Conservation (phyloP, 257 asterid genomes). For the Coffea eugenioides region DNA sequence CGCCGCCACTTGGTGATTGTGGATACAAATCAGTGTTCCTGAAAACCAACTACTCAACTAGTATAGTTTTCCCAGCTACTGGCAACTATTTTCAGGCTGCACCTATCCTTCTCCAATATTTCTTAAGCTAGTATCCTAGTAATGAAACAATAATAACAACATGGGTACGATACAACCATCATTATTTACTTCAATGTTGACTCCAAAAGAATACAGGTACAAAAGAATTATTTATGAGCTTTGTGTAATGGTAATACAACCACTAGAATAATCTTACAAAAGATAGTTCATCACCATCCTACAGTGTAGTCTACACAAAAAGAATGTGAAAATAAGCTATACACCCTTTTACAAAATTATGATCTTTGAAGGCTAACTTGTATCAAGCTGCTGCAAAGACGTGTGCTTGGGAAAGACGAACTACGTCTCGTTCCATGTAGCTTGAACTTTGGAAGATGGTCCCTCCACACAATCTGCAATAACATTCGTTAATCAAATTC, state of each 20-base stretch:
- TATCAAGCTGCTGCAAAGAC: not conserved
- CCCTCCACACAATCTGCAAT: slow-evolving; percentile 2
- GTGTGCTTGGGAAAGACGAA: not conserved
- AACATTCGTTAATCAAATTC: not conserved
- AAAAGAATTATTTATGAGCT: not conserved
- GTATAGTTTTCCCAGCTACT: not conserved
- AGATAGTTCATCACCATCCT: not conserved
- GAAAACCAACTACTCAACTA: not conserved
- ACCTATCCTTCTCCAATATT: not conserved
- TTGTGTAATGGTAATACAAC: not conserved
- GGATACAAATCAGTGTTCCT: not conserved
- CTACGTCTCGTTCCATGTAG: not conserved
- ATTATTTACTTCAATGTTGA: not conserved
- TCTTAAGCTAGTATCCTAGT: not conserved
- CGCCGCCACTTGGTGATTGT: not conserved
- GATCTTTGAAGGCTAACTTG: not conserved
- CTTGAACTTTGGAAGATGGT: not conserved
- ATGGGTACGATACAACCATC: not conserved
- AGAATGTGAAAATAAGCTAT: not conserved
- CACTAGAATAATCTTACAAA: not conserved
- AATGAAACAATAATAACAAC: not conserved
- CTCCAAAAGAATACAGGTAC: slow-evolving; percentile 5
- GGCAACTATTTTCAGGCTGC: not conserved
- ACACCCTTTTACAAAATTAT: slow-evolving; percentile 7
- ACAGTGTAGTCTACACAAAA: not conserved